These are phyloP conservation scores for Trypanosoma conorhini DNA, from an alignment of 208 protist species.

Conservation along the genomic window DNA sequence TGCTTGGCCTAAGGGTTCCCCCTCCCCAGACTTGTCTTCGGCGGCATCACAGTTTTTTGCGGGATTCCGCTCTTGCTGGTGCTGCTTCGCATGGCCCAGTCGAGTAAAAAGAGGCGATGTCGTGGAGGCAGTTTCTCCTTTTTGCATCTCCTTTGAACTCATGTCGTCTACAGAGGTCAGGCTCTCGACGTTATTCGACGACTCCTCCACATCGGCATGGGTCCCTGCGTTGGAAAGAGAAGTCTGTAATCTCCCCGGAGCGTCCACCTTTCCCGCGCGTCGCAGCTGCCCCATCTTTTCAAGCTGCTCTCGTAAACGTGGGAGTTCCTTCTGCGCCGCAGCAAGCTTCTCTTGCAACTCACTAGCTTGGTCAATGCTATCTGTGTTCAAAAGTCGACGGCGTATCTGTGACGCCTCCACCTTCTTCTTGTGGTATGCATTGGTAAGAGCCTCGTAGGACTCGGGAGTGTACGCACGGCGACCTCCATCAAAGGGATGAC, in stretches of 20 bases:
- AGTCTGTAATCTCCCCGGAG: not conserved
- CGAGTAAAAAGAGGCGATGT: not conserved
- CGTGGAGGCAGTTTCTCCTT: not conserved
- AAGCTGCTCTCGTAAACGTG: slow-evolving; percentile 57
- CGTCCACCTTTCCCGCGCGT: slow-evolving; percentile 15
- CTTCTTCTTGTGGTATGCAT: slow-evolving; percentile 84
- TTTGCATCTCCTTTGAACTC: not conserved
- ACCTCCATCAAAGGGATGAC: slow-evolving; percentile 18
- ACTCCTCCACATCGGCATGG: slow-evolving; percentile 8
- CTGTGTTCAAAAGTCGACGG: slow-evolving; percentile 67
- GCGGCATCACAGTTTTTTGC: slow-evolving; percentile 25
- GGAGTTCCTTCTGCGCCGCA: slow-evolving; percentile 46
- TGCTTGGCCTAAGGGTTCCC: not conserved
- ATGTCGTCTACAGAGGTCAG: not conserved
- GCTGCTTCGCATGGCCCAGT: not conserved
- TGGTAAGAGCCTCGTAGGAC: slow-evolving; percentile 61
- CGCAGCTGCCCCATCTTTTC: slow-evolving; percentile 50
- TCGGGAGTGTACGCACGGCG: slow-evolving; percentile 38
- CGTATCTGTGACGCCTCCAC: slow-evolving; percentile 84
- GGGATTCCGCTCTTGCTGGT: not conserved
- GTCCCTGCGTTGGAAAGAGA: slow-evolving; percentile 11
- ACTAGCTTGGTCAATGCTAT: slow-evolving; percentile 62
- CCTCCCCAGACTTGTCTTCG: slow-evolving; percentile 17
- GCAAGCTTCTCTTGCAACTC: slow-evolving; percentile 65
- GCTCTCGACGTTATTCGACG: not conserved